Conservation (phyloP, 768 basidiomycete genomes). For the Pulveroboletus ravenelii region DNA sequence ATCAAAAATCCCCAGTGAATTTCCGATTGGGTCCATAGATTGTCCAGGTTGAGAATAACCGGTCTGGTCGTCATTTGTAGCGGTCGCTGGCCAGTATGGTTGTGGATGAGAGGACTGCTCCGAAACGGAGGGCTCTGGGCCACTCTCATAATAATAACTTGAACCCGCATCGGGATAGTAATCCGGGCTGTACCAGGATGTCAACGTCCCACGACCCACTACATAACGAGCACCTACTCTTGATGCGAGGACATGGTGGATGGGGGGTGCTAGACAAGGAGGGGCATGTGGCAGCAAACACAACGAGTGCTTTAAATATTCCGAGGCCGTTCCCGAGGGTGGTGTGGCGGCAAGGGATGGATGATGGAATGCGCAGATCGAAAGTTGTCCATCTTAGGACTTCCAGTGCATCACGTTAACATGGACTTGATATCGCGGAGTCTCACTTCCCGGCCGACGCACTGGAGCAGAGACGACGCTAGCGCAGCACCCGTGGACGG, state of each 20-base stretch:
- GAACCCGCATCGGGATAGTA: background rate
- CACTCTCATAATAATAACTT: slow-evolving; percentile 6
- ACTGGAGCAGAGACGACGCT: slow-evolving; percentile 1
- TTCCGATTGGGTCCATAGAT: background rate
- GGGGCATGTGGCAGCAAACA: slow-evolving; percentile 3
- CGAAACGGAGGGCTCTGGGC: background rate
- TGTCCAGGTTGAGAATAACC: slow-evolving; percentile 4
- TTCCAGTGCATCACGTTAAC: slow-evolving; percentile 29
- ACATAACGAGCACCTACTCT: slow-evolving; percentile 10
- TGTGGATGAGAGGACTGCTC: background rate
- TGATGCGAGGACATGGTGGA: slow-evolving; percentile 19
- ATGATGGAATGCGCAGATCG: slow-evolving; percentile 21
- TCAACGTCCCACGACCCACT: slow-evolving; percentile 2
- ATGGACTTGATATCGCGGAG: slow-evolving; percentile 3
- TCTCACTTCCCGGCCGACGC: slow-evolving; percentile 1
- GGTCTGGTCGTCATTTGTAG: background rate
- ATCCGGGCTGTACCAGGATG: slow-evolving; percentile 2
- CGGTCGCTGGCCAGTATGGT: slow-evolving; percentile 4
- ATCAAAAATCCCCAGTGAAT: background rate
- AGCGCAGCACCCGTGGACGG: slow-evolving; percentile 8
- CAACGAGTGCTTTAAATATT: slow-evolving; percentile 24
- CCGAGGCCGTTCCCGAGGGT: slow-evolving; percentile 6
- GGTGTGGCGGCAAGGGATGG: slow-evolving; percentile 17
- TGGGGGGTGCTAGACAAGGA: slow-evolving; percentile 1
- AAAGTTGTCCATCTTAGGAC: slow-evolving; percentile 15